These are phyloP conservation scores for Metschnikowia proteae DNA, from an alignment of 805 yeast genomes.

Conservation along the genomic window DNA sequence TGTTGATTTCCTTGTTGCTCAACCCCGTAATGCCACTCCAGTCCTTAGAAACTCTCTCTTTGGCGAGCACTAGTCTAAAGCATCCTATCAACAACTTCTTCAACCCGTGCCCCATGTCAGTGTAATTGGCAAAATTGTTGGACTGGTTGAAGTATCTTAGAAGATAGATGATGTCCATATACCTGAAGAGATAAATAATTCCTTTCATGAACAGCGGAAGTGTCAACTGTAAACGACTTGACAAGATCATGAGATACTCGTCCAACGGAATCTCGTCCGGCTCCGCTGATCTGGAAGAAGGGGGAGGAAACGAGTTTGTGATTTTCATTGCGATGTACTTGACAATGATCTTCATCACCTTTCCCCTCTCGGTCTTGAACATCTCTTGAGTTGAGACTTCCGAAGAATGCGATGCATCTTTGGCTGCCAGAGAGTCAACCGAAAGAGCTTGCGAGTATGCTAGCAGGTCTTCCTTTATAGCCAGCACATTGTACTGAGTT, in stretches of 20 bases:
- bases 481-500: not conserved
- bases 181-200: constrained; percentile 40
- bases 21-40: constrained; percentile 39
- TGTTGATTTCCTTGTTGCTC: constrained; percentile 31
- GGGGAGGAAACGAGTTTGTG: constrained; percentile 42
- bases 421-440: not conserved
- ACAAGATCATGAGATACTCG: constrained; percentile 35
- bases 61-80: constrained; percentile 34
- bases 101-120: constrained; percentile 41
- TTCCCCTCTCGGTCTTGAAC: constrained; percentile 30
- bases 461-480: not conserved
- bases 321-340: constrained; percentile 43
- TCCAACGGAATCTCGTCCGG: constrained; percentile 37
- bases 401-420: constrained; percentile 1
- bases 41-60: constrained; percentile 26
- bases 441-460: constrained; percentile 2
- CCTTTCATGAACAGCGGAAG: constrained; percentile 39
- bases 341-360: constrained; percentile 40
- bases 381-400: constrained; percentile 14
- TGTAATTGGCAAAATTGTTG: constrained; percentile 41
- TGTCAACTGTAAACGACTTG: constrained; percentile 34
- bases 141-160: constrained; percentile 44
- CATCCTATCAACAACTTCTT: constrained; percentile 42
- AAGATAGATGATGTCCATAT: constrained; percentile 45
- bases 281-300: constrained; percentile 22